These are phyloP conservation scores for Aristolochia contorta DNA, from an alignment of 164 flowering plant genomes.

Conservation along the genomic window DNA sequence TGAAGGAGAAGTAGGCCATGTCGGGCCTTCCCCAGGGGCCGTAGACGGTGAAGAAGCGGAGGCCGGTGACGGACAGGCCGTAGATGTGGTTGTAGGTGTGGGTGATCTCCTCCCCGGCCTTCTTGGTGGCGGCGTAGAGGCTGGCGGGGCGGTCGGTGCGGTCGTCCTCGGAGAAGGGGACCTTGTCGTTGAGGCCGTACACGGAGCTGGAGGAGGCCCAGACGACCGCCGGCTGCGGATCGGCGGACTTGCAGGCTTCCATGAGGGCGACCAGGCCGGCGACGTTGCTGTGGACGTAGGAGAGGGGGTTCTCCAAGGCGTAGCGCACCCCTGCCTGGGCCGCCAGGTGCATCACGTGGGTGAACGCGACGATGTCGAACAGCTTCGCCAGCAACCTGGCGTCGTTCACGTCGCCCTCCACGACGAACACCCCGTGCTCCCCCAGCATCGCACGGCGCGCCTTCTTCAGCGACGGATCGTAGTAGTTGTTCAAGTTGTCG, in stretches of 20 bases:
- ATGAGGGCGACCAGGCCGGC: slow-evolving; percentile 12
- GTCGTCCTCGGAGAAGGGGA: slow-evolving; percentile 15
- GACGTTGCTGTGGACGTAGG: slow-evolving; percentile 18
- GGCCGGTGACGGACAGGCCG: slow-evolving; percentile 16
- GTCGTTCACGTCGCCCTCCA: slow-evolving; percentile 15
- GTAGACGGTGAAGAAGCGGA: slow-evolving; percentile 17
- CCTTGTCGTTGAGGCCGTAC: slow-evolving; percentile 17
- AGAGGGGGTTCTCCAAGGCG: slow-evolving; percentile 15
- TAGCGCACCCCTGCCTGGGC: slow-evolving; percentile 21
- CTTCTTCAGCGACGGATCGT: slow-evolving; percentile 16
- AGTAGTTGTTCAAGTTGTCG: slow-evolving; percentile 19
- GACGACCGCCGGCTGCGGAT: slow-evolving; percentile 16
- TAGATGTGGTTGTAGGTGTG: slow-evolving; percentile 21
- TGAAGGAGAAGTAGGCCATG: slow-evolving; percentile 19
- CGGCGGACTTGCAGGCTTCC: slow-evolving; percentile 13
- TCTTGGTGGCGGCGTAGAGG: slow-evolving; percentile 17
- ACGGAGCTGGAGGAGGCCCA: slow-evolving; percentile 21
- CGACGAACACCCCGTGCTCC: slow-evolving; percentile 13
- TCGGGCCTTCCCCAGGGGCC: slow-evolving; percentile 21
- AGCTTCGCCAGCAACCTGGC: slow-evolving; percentile 14
- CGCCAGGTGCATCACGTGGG: slow-evolving; percentile 20
- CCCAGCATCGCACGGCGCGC: slow-evolving; percentile 10
- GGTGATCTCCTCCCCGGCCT: slow-evolving; percentile 19
- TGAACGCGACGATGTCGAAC: slow-evolving; percentile 17
- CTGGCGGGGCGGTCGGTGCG: slow-evolving; percentile 15